Evolutionary conservation across 1,284 basidiomycete species (phyloP).

Genomic region (Mycosarcoma maydis): DNA sequence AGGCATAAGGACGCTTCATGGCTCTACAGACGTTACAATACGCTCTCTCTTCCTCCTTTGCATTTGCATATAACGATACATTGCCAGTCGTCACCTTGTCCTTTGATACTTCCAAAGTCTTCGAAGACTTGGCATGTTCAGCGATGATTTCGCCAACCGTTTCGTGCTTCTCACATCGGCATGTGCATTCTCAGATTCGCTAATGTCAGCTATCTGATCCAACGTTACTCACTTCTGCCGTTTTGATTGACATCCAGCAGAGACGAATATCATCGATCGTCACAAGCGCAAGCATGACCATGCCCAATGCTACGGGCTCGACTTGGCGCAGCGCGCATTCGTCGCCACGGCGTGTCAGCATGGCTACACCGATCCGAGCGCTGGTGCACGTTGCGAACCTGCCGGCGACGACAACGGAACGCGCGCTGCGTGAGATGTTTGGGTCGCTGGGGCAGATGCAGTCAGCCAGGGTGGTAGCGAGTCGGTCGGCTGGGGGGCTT

Average conservation of each 20-base stretch:
- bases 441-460: slow-evolving; percentile 93
- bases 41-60: too few species aligned
- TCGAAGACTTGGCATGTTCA: too few species aligned
- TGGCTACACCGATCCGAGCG: slow-evolving; percentile 16
- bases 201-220: too few species aligned
- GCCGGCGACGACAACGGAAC: slow-evolving; percentile 80
- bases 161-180: background rate
- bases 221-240: too few species aligned
- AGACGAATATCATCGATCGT: background rate
- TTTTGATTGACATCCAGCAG: too few species aligned
- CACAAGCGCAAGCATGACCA: slow-evolving; percentile 17
- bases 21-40: too few species aligned
- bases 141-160: too few species aligned
- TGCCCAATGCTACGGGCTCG: slow-evolving; percentile 4
- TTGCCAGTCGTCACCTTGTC: too few species aligned
- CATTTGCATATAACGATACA: too few species aligned
- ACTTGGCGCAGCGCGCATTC: slow-evolving; percentile 6
- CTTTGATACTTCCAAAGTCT: too few species aligned
- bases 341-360: slow-evolving; percentile 13
- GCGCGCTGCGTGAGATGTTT: slow-evolving; percentile 90
- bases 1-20: too few species aligned
- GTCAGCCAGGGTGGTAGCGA: slow-evolving; percentile 96
- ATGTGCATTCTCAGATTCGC: too few species aligned
- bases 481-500: slow-evolving; percentile 79
- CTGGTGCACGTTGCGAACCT: slow-evolving; percentile 71